Conservation (phyloP, 176 grass and related monocot genomes). For the Zea luxurians region DNA sequence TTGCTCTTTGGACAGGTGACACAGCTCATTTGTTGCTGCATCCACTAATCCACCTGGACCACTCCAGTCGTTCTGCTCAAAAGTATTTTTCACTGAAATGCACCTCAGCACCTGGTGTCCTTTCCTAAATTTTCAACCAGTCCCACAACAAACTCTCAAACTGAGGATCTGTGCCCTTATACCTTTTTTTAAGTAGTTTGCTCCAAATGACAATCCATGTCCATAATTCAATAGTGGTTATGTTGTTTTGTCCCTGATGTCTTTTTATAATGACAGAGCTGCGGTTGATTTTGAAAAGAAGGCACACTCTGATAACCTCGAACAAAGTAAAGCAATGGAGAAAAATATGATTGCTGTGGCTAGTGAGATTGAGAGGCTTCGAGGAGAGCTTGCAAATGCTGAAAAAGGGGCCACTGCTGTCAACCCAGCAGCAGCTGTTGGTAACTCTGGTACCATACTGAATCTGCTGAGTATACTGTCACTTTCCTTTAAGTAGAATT, state of each 20-base stretch:
- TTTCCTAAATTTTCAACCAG: not conserved
- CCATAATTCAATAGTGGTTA: not conserved
- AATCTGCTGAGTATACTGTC: conserved; percentile 12
- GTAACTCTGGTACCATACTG: conserved; percentile 66
- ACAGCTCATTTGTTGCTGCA: conserved; percentile 5
- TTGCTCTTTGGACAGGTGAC: no score
- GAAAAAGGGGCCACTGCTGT: conserved; percentile 56
- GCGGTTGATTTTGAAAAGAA: conserved; percentile 97
- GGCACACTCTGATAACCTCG: conserved; percentile 82
- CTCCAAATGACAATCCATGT: not conserved
- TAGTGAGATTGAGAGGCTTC: conserved; percentile 84
- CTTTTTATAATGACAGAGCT: conserved; percentile 53
- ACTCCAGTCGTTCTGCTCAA: not conserved
- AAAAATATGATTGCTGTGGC: conserved; percentile 67
- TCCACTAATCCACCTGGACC: not conserved
- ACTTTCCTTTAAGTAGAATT: conserved; percentile 1
- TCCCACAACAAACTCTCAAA: not conserved
- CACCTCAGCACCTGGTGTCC: not conserved
- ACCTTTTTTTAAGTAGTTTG: not conserved
- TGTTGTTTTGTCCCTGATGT: conserved; percentile 27
- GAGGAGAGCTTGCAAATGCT: conserved; percentile 67
- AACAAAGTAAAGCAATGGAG: conserved; percentile 85
- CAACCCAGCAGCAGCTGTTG: conserved; percentile 46
- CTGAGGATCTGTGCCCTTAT: not conserved
- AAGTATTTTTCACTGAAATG: not conserved